Conservation (phyloP, 2,329 filamentous ascomycete species). For the Ophiosphaerella herpotricha region DNA sequence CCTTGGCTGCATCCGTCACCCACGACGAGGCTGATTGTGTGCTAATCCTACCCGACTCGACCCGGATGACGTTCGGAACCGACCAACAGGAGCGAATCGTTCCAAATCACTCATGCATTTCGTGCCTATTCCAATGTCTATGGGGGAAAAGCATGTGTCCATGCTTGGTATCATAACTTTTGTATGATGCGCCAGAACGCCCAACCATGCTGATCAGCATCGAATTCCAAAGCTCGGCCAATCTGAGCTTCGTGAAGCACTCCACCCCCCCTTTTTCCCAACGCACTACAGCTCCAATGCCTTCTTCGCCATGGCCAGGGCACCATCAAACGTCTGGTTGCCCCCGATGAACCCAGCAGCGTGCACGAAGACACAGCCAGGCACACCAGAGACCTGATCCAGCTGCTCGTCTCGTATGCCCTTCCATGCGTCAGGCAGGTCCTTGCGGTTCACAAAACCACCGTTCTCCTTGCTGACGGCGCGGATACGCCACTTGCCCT, state of each 20-base stretch:
- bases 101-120: neutral
- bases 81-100: neutral
- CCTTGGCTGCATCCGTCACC: slow-evolving; percentile 2
- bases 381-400: slow-evolving; percentile 70
- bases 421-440: slow-evolving; percentile 88
- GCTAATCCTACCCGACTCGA: slow-evolving; percentile 17
- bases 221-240: too few relatives aligned
- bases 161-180: slow-evolving; percentile 34
- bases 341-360: slow-evolving; percentile 95
- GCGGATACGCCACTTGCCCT: slow-evolving; percentile 90
- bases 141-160: slow-evolving; percentile 13
- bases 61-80: slow-evolving; percentile 25
- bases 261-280: neutral
- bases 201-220: slow-evolving; percentile 33
- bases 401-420: slow-evolving; percentile 87
- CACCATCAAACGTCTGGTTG: slow-evolving; percentile 89
- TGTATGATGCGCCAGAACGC: slow-evolving; percentile 32
- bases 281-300: slow-evolving; percentile 57
- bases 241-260: slow-evolving; percentile 1
- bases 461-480: slow-evolving; percentile 83
- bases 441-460: slow-evolving; percentile 90
- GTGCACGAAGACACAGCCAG: slow-evolving; percentile 88
- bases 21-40: slow-evolving; percentile 10
- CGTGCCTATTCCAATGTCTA: slow-evolving; percentile 5
- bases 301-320: slow-evolving; percentile 81